Evolutionary conservation across 768 basidiomycete genomes (phyloP).

Genomic region (Tephrocybe rancida): DNA sequence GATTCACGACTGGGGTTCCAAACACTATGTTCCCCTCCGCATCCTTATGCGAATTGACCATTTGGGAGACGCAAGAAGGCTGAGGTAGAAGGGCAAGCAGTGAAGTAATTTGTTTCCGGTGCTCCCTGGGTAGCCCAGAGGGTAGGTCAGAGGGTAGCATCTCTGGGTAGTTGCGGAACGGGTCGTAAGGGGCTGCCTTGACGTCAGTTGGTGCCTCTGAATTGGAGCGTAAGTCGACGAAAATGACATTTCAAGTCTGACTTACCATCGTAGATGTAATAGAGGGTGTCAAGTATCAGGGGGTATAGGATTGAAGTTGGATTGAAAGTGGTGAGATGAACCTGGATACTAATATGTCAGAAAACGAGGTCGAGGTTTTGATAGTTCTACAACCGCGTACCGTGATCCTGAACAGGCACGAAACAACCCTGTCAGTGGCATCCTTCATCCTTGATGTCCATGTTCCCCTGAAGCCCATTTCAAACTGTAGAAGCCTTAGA

Average conservation of each 20-base stretch:
- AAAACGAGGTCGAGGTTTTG: not conserved
- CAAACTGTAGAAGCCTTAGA: conserved; percentile 71
- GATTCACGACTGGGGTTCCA: conserved; percentile 61
- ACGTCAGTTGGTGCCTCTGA: conserved; percentile 65
- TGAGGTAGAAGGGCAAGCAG: conserved; percentile 60
- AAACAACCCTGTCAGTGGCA: conserved; percentile 41
- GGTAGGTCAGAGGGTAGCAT: conserved; percentile 54
- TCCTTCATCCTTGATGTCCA: conserved; percentile 60
- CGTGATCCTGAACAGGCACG: conserved; percentile 50
- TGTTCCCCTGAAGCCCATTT: conserved; percentile 60
- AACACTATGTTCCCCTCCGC: conserved; percentile 48
- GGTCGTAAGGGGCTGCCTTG: conserved; percentile 58
- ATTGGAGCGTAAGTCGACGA: not conserved
- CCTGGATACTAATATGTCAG: conserved; percentile 34
- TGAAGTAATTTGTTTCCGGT: conserved; percentile 56
- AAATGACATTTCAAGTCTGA: not conserved
- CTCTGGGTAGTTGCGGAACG: conserved; percentile 65
- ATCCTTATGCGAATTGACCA: conserved; percentile 63
- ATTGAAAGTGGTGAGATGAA: conserved; percentile 53
- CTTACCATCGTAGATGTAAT: conserved; percentile 75
- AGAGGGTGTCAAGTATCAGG: conserved; percentile 72
- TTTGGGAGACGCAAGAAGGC: conserved; percentile 52
- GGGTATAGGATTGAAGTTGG: conserved; percentile 63
- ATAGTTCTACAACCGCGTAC: conserved; percentile 39
- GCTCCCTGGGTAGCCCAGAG: conserved; percentile 55